Conservation (phyloP, 371 early-diverging fungal species). For the Mucor sp. region DNA sequence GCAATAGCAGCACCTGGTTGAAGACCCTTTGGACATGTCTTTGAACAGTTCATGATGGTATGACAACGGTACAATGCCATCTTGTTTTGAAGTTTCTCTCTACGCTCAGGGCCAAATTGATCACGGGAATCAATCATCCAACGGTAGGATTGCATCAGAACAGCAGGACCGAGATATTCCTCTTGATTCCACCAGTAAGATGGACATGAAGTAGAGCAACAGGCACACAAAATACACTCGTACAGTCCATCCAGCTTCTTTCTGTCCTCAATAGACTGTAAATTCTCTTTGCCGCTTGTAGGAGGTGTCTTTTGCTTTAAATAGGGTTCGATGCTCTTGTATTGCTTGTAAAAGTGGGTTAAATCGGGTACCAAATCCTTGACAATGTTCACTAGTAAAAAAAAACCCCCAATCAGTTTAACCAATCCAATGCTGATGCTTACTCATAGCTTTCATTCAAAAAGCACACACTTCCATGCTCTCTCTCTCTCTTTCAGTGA, state of each 20-base stretch:
- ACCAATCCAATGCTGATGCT: not conserved
- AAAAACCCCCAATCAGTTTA: not conserved
- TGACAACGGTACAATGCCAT: conserved; percentile 98
- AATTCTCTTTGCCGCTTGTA: conserved; percentile 81
- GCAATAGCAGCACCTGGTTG: conserved; percentile 97
- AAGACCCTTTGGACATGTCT: conserved; percentile 97
- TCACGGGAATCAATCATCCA: conserved; percentile 98
- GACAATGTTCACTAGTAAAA: conserved; percentile 72
- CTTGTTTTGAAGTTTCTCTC: conserved; percentile 89
- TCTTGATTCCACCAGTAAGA: conserved; percentile 98
- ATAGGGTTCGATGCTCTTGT: conserved; percentile 94
- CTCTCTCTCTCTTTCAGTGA: too few relatives aligned
- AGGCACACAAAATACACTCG: conserved; percentile 98
- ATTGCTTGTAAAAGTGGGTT: conserved; percentile 96
- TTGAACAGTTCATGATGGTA: conserved; percentile 98
- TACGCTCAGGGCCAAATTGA: conserved; percentile 87
- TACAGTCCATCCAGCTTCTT: conserved; percentile 97
- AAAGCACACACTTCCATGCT: too few relatives aligned
- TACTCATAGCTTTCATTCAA: not conserved
- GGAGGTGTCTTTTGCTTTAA: conserved; percentile 83
- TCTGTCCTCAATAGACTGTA: conserved; percentile 91
- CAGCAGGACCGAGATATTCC: conserved; percentile 95
- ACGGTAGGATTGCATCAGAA: conserved; percentile 96
- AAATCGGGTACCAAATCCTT: conserved; percentile 92
- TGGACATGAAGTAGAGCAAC: conserved; percentile 97